Percentiles rank a stretch among this genome's conserved stretches.
These are phyloP conservation scores for Artemisia annua DNA, from an alignment of 129 eudicot genomes.

Conservation along the genomic window DNA sequence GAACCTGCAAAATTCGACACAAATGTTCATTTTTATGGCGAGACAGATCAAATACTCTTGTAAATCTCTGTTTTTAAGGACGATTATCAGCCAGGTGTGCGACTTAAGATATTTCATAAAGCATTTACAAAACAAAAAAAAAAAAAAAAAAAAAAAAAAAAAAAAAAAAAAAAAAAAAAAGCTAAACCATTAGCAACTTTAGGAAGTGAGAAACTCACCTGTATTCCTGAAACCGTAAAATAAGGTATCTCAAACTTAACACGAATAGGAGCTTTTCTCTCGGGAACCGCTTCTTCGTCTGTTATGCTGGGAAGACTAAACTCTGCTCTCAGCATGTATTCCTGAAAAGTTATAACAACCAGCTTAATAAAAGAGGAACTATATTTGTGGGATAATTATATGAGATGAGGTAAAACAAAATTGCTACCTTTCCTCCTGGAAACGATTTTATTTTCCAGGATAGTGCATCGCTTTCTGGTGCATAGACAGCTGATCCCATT, in stretches of 20 bases:
- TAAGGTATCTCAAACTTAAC: slow-evolving; percentile 88
- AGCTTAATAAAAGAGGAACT: neutral
- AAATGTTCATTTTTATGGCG: no score
- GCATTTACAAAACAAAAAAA: no score
- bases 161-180: no score
- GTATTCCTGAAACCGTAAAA: slow-evolving; percentile 88
- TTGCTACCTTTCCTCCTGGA: slow-evolving; percentile 83
- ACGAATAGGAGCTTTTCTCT: slow-evolving; percentile 78
- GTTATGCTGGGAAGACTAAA: slow-evolving; percentile 76
- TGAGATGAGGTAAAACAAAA: neutral
- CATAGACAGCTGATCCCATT: slow-evolving; percentile 87
- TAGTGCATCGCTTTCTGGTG: slow-evolving; percentile 90
- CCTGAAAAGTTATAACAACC: slow-evolving; percentile 36
- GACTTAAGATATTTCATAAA: no score
- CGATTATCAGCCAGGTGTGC: no score
- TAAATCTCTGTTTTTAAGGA: no score
- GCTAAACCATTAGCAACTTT: no score
- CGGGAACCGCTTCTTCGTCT: slow-evolving; percentile 66
- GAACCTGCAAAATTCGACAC: slow-evolving; percentile 47
- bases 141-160: no score
- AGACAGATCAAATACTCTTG: no score
- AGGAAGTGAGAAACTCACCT: slow-evolving; percentile 35
- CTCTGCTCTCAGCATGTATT: slow-evolving; percentile 91
- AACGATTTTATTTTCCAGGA: slow-evolving; percentile 90
- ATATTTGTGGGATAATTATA: neutral